Evolutionary conservation across 768 basidiomycete genomes (phyloP), one percentile per base, ranked within the genome.

Genomic region (Porphyrellus cyaneotinctus): DNA sequence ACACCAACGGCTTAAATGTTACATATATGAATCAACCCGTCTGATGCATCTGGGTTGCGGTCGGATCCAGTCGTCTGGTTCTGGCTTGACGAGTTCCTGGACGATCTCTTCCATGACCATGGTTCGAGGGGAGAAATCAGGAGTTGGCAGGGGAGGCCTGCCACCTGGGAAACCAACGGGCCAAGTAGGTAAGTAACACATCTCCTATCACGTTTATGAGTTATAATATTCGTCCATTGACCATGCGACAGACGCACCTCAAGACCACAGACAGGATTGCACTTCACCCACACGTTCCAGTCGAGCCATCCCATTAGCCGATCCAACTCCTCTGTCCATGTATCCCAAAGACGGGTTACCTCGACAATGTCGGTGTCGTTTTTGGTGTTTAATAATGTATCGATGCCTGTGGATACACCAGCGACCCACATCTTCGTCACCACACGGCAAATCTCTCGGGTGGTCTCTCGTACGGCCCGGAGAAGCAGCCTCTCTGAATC

Each of bases 201-300:
- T 59, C 32, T 66, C 65, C 67, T 67, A 10, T 14, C 4, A 3
- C 7, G 24, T 17, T 17, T 3, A 22, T 49, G 2, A 52, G 12
- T 28, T 28, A 18, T 15, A 15, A 15, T 18, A 18, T 18, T 31
- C 9, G 6, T 7, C 30, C 4, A 13, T 17, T 17, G 24, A 38
- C 18, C 9, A 6, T 14, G 6, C 4, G 14, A 30, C 15, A 23
- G n/a, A 67, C 73, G 2, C 43, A 80, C 80, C 68, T 80, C 74
- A 28, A 65, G 63, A 10, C 59, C 60, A 64, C 81, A 83, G 1
- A 61, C 70, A 24, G 80, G 79, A 3, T 60, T 63, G 46, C 81
- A 82, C 39, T 67, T 76, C 2, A 74, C 58, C 80, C 81, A 82
- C 8, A 71, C 61, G 35, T 64, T 72, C 80, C 81, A 83, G 53